phyloP scores from a whole-genome alignment of 441 rosid species.

The Kokia cookei region DNA sequence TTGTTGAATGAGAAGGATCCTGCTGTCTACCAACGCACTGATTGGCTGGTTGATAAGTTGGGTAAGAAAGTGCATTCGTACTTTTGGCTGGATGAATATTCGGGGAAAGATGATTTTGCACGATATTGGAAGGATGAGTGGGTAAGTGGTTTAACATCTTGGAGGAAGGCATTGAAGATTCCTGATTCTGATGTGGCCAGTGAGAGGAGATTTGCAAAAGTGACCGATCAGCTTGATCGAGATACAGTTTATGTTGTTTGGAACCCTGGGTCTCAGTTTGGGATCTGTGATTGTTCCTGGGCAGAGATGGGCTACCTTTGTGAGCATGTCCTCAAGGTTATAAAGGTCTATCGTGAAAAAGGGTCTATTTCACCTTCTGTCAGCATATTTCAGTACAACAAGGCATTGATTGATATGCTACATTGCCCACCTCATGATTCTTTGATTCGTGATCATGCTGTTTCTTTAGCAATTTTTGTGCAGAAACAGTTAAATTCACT shows the following conservation, averaged over 20 bases:
- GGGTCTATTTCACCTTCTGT: constrained; percentile 38
- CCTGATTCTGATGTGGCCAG: constrained; percentile 54
- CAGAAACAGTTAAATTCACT: constrained; percentile 49
- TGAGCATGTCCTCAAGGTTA: constrained; percentile 66
- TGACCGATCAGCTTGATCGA: constrained; percentile 45
- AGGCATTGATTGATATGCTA: constrained; percentile 58
- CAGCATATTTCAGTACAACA: constrained; percentile 53
- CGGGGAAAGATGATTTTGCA: constrained; percentile 67
- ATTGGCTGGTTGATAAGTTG: constrained; percentile 92
- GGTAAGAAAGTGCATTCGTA: constrained; percentile 85
- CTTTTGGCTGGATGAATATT: constrained; percentile 92
- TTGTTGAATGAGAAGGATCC: constrained; percentile 63
- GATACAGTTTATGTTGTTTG: constrained; percentile 48
- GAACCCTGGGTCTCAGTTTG: constrained; percentile 77
- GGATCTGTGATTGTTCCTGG: constrained; percentile 73
- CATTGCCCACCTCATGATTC: constrained; percentile 62
- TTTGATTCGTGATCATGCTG: constrained; percentile 69
- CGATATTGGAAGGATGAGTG: constrained; percentile 88
- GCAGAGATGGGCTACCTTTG: constrained; percentile 79
- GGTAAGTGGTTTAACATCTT: constrained; percentile 78
- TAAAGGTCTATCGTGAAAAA: constrained; percentile 29
- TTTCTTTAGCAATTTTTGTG: constrained; percentile 54
- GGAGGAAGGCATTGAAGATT: constrained; percentile 68
- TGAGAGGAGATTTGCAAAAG: constrained; percentile 52
- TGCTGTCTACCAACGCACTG: constrained; percentile 61